These are phyloP conservation scores for Penicillium vulpinum DNA, from an alignment of 2,329 filamentous ascomycete species.

Conservation along the genomic window DNA sequence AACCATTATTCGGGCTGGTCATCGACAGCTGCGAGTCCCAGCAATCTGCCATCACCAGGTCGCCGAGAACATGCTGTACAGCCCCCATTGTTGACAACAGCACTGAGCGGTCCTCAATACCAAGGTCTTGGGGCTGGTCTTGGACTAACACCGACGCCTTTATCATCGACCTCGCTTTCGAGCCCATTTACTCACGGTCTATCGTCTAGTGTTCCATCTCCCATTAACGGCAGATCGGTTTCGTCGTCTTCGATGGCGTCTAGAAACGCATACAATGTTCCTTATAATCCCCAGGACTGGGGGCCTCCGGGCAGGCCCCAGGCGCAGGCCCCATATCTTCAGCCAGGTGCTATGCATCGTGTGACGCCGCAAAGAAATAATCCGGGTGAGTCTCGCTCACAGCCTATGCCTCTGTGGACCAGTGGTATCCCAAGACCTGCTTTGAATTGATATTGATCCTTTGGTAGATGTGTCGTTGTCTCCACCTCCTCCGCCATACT, in stretches of 20 bases:
- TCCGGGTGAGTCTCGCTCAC: conserved; percentile 31
- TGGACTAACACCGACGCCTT: conserved; percentile 37
- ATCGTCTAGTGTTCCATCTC: conserved; percentile 41
- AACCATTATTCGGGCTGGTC: conserved; percentile 34
- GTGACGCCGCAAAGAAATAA: conserved; percentile 29
- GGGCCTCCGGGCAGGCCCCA: conserved; percentile 38
- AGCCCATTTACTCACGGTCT: conserved; percentile 45
- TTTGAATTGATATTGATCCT: conserved; percentile 8
- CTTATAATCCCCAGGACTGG: conserved; percentile 54
- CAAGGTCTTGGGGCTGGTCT: conserved; percentile 33
- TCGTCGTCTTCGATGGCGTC: conserved; percentile 46
- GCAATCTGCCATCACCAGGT: conserved; percentile 38
- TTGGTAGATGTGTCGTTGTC: conserved; percentile 32
- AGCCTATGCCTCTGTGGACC: not conserved
- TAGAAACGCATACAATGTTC: conserved; percentile 45
- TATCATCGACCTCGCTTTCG: conserved; percentile 46
- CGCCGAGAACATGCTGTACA: conserved; percentile 46
- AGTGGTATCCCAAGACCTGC: not conserved
- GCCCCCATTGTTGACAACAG: conserved; percentile 46
- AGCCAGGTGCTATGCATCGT: conserved; percentile 31
- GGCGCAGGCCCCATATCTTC: conserved; percentile 31
- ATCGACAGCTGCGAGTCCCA: conserved; percentile 29
- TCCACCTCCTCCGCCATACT: conserved; percentile 42
- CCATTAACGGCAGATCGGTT: conserved; percentile 35
- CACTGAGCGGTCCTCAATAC: conserved; percentile 39